Conservation (phyloP, 2,329 filamentous ascomycete species). For the Lachnellula occidentalis region DNA sequence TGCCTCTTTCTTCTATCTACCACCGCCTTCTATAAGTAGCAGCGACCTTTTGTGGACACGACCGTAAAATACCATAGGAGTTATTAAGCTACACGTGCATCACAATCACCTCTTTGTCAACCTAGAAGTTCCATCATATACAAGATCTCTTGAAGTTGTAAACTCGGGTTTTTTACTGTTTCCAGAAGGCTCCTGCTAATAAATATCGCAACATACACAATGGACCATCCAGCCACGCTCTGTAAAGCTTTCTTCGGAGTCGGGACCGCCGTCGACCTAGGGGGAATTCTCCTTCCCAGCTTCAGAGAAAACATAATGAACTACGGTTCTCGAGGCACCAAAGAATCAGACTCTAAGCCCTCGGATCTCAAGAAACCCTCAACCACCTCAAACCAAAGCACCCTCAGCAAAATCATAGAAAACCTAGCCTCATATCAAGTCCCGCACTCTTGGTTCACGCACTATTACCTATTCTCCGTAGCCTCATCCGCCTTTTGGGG, state of each 20-base stretch:
- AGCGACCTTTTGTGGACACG: no score
- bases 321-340: slow-evolving; percentile 27
- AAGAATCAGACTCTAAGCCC: not conserved
- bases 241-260: slow-evolving; percentile 27
- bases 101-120: no score
- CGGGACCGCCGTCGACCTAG: slow-evolving; percentile 22
- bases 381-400: not conserved
- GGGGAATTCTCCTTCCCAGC: slow-evolving; percentile 25
- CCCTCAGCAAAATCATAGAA: slow-evolving; percentile 9
- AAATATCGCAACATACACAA: not conserved
- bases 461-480: slow-evolving; percentile 77
- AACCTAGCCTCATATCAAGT: slow-evolving; percentile 41
- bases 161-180: no score
- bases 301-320: slow-evolving; percentile 28
- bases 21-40: no score
- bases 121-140: no score
- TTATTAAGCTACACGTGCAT: no score
- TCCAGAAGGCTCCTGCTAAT: no score
- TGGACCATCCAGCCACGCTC: slow-evolving; percentile 24
- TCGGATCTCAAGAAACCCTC: not conserved
- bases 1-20: no score
- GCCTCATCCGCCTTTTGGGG: slow-evolving; percentile 70
- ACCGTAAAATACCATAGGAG: no score
- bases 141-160: no score
- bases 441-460: slow-evolving; percentile 82